Evolutionary conservation across 2,329 filamentous ascomycete species (phyloP).

Genomic region (Myriosclerotinia curreyana): DNA sequence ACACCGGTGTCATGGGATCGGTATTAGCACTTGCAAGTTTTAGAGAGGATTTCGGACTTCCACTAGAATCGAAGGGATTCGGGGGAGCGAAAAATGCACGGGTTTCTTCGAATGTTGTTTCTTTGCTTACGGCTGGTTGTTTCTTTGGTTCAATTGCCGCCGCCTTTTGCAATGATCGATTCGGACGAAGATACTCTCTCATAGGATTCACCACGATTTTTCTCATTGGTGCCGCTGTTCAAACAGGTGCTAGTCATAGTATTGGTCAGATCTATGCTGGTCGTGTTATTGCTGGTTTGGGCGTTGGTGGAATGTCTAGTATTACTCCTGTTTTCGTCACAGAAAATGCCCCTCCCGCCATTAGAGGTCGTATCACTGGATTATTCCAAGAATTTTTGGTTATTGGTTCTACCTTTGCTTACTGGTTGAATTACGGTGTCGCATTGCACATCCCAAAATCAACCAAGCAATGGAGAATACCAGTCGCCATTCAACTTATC

Average conservation of each 20-base stretch:
- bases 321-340: constrained; percentile 48
- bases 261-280: constrained; percentile 32
- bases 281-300: constrained; percentile 35
- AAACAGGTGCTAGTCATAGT: constrained; percentile 24
- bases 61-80: constrained; percentile 27
- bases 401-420: constrained; percentile 43
- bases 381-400: constrained; percentile 47
- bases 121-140: constrained; percentile 51
- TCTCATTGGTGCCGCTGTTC: constrained; percentile 33
- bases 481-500: constrained; percentile 43
- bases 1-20: constrained; percentile 34
- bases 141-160: constrained; percentile 51
- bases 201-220: constrained; percentile 45
- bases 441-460: constrained; percentile 40
- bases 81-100: constrained; percentile 26
- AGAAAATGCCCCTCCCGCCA: constrained; percentile 46
- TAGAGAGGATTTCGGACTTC: constrained; percentile 32
- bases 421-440: constrained; percentile 54
- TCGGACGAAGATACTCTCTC: constrained; percentile 48
- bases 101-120: constrained; percentile 43
- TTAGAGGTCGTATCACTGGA: constrained; percentile 42
- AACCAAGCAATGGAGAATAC: constrained; percentile 44
- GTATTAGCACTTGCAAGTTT: constrained; percentile 32
- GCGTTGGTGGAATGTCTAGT: constrained; percentile 48
- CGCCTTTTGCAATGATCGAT: constrained; percentile 47